Evolutionary conservation across 257 asterid species (phyloP).

Genomic region (Schizonepeta tenuifolia): DNA sequence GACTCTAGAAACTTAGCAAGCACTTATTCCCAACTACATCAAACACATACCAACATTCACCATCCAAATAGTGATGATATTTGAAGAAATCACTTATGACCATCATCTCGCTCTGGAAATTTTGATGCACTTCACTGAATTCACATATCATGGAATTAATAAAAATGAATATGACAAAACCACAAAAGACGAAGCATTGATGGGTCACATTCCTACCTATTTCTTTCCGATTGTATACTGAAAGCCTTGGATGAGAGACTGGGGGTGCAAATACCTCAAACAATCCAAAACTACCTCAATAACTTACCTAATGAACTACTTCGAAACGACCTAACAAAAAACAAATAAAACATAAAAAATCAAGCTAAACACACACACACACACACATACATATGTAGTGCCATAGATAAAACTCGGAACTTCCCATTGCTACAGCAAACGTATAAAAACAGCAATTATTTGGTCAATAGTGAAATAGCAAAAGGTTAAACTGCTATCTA

Average conservation of each 20-base stretch:
- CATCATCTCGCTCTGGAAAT: constrained; percentile 36
- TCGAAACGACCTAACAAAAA: background rate
- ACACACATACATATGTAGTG: background rate
- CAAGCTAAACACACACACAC: too few species aligned
- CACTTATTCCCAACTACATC: constrained; percentile 6
- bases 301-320: constrained; percentile 15
- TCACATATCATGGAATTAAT: constrained; percentile 28
- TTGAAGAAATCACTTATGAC: constrained; percentile 34
- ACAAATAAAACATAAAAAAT: background rate
- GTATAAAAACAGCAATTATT: background rate
- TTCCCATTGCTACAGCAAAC: constrained; percentile 18
- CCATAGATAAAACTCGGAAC: background rate
- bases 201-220: constrained; percentile 30
- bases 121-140: constrained; percentile 36
- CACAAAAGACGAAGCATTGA: constrained; percentile 14
- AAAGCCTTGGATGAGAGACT: constrained; percentile 24
- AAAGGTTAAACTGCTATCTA: constrained; percentile 2
- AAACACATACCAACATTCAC: constrained; percentile 39
- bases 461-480: background rate
- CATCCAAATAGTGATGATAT: constrained; percentile 39
- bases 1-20: constrained; percentile 11
- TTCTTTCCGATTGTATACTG: constrained; percentile 20
- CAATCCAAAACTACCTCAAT: constrained; percentile 18
- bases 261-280: constrained; percentile 29
- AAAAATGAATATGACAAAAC: constrained; percentile 29